Base-by-base conservation (phyloP, 768 basidiomycete genomes). In the Termitomyces sp. region DNA sequence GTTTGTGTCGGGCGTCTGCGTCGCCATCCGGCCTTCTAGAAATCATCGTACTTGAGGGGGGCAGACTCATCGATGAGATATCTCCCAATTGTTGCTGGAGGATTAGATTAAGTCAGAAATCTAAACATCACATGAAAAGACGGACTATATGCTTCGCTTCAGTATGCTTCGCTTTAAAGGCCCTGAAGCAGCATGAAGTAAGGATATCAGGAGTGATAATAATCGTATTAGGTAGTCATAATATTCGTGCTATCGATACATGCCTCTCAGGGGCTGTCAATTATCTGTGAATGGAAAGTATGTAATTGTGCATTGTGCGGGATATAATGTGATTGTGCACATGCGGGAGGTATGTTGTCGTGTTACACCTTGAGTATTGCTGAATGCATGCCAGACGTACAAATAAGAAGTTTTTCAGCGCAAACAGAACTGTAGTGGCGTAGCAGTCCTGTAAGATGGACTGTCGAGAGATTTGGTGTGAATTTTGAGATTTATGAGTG, bases 401-500 rank as follows among this genome's bases (percentile, higher is more conserved):
- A 38, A 5, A 12, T 36, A 20, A 34, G 11, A 11, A 2, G 11
- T 52, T 15, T 38, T 36, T 20, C 2, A 5, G 38, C 38, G 52
- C 12, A n/a, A 34, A 34, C 5, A 4, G 49, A 32, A 42, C 12
- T n/a, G 4, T 15, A 25, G 34, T 37, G 34, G 36, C n/a, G 20
- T 25, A 12, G 50, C 4, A 38, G 51, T 12, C 51, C 20, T 52
- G 50, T 5, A 3, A 51, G 34, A 10, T n/a, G 45, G 42, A 46
- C 3, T 25, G 46, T 29, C 37, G 2, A 32, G 14, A 3, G 20
- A 36, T 9, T 12, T 37, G 15, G 17, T 3, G 14, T 4, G 11
- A 17, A 15, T 5, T 17, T 29, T 37, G 17, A 32, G 15, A 7
- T 32, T 69, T 43, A 71, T 49, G 67, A 65, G 47, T 66, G 57